Conservation (phyloP, 192 early-diverging fungal species). For the Rhizophlyctis rosea region DNA sequence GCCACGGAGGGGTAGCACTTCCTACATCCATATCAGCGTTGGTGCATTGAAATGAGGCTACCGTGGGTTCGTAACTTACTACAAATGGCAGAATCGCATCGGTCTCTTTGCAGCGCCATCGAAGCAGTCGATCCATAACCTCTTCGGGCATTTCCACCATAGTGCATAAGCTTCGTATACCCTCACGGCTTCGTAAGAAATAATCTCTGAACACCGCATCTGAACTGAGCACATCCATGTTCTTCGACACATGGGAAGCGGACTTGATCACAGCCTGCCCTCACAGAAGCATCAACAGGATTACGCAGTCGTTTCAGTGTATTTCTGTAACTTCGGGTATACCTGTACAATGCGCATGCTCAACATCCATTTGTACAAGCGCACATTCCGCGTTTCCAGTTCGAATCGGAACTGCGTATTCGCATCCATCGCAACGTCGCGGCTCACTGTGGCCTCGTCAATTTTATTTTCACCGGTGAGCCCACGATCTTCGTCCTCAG, state of each 20-base stretch:
- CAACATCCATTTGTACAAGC: conserved; percentile 58
- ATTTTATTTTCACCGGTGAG: not conserved
- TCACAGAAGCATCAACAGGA: not conserved
- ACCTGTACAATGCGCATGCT: conserved; percentile 57
- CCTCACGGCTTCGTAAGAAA: conserved; percentile 40
- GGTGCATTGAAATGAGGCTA: too few relatives aligned
- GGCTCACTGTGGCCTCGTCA: not conserved
- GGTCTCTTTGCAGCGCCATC: conserved; percentile 41
- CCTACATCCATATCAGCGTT: too few relatives aligned
- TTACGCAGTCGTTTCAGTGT: too few relatives aligned
- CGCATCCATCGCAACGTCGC: conserved; percentile 8
- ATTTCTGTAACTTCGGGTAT: too few relatives aligned
- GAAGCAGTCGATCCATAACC: conserved; percentile 47
- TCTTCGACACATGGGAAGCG: conserved; percentile 39
- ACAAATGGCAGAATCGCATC: conserved; percentile 43
- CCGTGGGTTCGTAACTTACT: not conserved
- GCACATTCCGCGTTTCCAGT: conserved; percentile 30
- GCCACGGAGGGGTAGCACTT: conserved; percentile 37
- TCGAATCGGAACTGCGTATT: conserved; percentile 19
- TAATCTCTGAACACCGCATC: conserved; percentile 49
- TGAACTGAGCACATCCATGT: conserved; percentile 44
- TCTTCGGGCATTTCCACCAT: conserved; percentile 47
- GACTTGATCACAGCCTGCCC: conserved; percentile 45
- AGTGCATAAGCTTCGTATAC: conserved; percentile 47
- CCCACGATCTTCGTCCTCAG: not conserved